Percentiles rank a stretch among this genome's conserved stretches.
Conservation (phyloP, 2,329 filamentous ascomycete species). For the Arachnopeziza araneosa region DNA sequence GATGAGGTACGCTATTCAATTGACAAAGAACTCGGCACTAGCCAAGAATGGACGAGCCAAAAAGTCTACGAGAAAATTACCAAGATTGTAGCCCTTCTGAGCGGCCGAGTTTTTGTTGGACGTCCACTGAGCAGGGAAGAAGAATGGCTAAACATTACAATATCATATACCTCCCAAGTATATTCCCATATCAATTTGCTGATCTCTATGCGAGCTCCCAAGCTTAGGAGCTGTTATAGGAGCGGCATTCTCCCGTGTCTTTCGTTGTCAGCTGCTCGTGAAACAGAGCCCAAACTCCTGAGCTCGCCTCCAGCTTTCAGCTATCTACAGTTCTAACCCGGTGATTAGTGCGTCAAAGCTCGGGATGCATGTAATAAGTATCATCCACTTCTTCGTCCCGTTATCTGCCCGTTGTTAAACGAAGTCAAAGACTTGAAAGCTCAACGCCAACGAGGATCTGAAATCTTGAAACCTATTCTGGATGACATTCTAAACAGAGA, state of each 20-base stretch:
- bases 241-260: too few relatives aligned
- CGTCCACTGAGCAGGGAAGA: neutral
- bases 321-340: too few relatives aligned
- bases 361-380: neutral
- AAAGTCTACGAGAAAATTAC: neutral
- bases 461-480: neutral
- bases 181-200: too few relatives aligned
- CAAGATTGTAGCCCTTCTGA: constrained; percentile 1
- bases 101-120: constrained; percentile 4
- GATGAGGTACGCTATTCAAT: neutral
- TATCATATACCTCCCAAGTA: neutral
- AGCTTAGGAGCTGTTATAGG: too few relatives aligned
- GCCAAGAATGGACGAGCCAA: constrained; percentile 1
- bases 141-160: neutral
- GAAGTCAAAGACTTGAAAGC: neutral
- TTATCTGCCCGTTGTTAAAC: neutral
- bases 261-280: too few relatives aligned
- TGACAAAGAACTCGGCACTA: neutral
- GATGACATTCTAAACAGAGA: neutral
- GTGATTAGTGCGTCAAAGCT: neutral
- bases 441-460: neutral
- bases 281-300: too few relatives aligned
- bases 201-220: too few relatives aligned
- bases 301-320: too few relatives aligned
- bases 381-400: neutral